Evolutionary conservation across 768 basidiomycete genomes (phyloP).

Genomic region (Suillus discolor): DNA sequence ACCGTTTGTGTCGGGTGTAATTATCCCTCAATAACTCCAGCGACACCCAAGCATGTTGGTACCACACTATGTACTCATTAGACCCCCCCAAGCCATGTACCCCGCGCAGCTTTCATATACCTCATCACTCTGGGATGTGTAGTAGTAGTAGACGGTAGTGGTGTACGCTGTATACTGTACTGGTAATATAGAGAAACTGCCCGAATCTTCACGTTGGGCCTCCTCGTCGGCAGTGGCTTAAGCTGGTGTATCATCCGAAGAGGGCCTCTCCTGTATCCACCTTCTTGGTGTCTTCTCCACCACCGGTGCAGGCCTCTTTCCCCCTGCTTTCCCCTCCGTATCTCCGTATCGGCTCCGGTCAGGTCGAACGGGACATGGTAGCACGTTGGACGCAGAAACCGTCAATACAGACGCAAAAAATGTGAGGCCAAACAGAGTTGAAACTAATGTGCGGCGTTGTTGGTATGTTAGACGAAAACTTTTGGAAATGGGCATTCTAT

Average conservation of each 20-base stretch:
- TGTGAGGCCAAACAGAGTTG: slow-evolving; percentile 79
- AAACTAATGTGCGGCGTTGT: slow-evolving; percentile 71
- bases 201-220: neutral
- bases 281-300: slow-evolving; percentile 67
- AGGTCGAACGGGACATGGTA: slow-evolving; percentile 79
- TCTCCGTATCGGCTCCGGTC: slow-evolving; percentile 63
- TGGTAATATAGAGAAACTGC: neutral
- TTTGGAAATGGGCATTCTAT: slow-evolving; percentile 61
- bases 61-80: neutral
- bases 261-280: slow-evolving; percentile 78
- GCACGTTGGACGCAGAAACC: slow-evolving; percentile 75
- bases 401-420: slow-evolving; percentile 79
- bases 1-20: neutral
- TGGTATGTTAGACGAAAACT: slow-evolving; percentile 55
- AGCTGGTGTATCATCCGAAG: slow-evolving; percentile 19
- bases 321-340: slow-evolving; percentile 36
- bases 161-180: neutral
- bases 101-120: neutral
- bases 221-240: neutral
- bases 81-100: neutral
- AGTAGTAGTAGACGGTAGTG: slow-evolving; percentile 1
- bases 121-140: neutral
- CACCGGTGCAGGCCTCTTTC: slow-evolving; percentile 37
- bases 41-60: neutral
- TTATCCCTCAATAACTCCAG: neutral